Conservation (phyloP, 1,284 basidiomycete species). For the Malassezia nana region DNA sequence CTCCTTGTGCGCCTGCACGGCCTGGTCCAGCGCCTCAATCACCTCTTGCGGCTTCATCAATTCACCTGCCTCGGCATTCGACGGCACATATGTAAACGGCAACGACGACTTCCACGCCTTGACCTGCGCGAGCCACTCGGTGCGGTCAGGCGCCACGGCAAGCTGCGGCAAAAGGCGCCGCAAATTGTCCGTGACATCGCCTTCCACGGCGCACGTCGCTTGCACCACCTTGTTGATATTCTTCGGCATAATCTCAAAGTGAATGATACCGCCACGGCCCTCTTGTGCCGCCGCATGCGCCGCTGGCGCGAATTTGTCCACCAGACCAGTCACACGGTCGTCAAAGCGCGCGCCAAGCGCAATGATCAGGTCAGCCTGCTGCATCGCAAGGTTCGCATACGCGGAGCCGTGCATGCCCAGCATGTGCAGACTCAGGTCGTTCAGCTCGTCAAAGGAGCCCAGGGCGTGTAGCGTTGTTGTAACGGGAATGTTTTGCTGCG, state of each 20-base stretch:
- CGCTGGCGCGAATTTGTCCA: slow-evolving; percentile 80
- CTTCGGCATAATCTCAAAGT: slow-evolving; percentile 97
- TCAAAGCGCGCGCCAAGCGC: slow-evolving; percentile 93
- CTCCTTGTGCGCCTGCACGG: slow-evolving; percentile 62
- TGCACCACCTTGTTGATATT: slow-evolving; percentile 99
- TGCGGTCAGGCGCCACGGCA: slow-evolving; percentile 49
- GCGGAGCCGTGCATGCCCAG: slow-evolving; percentile 97
- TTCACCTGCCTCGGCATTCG: slow-evolving; percentile 54
- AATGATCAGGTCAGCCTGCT: slow-evolving; percentile 92
- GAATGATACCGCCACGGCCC: slow-evolving; percentile 89
- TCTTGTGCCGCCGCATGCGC: slow-evolving; percentile 74
- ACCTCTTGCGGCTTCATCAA: slow-evolving; percentile 94
- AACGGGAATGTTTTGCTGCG: slow-evolving; percentile 85
- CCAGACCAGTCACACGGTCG: slow-evolving; percentile 90
- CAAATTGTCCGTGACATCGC: slow-evolving; percentile 79
- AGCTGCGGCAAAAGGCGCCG: slow-evolving; percentile 66
- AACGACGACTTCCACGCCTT: slow-evolving; percentile 73
- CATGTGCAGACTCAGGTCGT: slow-evolving; percentile 80
- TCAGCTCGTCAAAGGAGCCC: slow-evolving; percentile 84
- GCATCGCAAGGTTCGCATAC: slow-evolving; percentile 95
- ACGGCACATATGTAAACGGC: slow-evolving; percentile 78
- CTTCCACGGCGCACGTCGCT: slow-evolving; percentile 82
- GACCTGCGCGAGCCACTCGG: slow-evolving; percentile 63
- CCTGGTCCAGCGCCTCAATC: slow-evolving; percentile 74
- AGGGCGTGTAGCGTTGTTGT: slow-evolving; percentile 93